A percentile compares a stretch with the other conserved stretches of the same genome.
These are phyloP conservation scores for Mycena vulgaris DNA, from an alignment of 768 basidiomycete genomes.

Conservation along the genomic window DNA sequence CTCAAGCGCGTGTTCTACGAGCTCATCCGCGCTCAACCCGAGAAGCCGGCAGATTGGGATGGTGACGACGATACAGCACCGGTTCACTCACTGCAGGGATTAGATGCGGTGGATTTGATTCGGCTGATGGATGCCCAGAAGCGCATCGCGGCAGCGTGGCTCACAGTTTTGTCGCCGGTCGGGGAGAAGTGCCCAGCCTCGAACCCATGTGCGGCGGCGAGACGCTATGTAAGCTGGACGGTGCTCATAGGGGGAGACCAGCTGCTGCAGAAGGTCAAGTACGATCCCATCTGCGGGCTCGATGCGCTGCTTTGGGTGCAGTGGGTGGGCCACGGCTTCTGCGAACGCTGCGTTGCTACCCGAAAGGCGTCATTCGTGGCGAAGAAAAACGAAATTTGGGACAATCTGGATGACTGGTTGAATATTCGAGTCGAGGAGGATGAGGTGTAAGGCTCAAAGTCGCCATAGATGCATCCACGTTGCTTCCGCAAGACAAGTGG, in stretches of 20 bases:
- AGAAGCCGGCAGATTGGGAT: background rate
- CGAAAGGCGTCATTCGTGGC: background rate
- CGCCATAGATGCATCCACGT: too few species aligned
- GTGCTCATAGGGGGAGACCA: background rate
- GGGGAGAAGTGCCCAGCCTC: background rate
- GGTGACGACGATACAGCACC: slow-evolving; percentile 10
- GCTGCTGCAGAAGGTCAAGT: background rate
- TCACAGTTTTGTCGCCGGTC: background rate
- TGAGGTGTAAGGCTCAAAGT: too few species aligned
- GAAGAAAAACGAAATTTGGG: slow-evolving; percentile 14
- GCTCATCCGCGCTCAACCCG: slow-evolving; percentile 39
- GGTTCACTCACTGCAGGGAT: background rate
- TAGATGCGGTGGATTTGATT: slow-evolving; percentile 16
- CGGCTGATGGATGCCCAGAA: slow-evolving; percentile 32
- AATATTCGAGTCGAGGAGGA: background rate
- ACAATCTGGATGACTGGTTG: slow-evolving; percentile 15
- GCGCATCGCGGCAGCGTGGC: slow-evolving; percentile 31
- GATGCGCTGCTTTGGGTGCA: background rate
- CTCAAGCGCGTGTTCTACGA: slow-evolving; percentile 59
- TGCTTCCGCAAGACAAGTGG: too few species aligned
- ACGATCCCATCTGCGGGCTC: slow-evolving; percentile 20
- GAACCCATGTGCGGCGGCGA: background rate
- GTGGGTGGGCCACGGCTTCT: background rate
- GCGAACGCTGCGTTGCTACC: background rate
- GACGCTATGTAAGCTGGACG: background rate